Base-by-base conservation (phyloP, 805 yeast genomes). In the Ogataea nakhonphanomensis region DNA sequence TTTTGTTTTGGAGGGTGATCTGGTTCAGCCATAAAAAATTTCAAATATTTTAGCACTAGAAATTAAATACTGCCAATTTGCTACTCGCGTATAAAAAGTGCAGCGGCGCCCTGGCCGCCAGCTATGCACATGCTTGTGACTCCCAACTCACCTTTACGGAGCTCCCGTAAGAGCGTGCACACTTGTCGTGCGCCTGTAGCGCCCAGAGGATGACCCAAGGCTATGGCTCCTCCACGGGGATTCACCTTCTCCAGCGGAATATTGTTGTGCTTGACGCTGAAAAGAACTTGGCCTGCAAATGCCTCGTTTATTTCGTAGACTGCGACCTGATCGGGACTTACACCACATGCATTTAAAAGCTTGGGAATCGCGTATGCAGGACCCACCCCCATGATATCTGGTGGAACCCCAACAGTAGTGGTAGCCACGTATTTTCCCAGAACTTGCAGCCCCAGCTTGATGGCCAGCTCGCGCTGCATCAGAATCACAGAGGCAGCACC, bases 71-170 rank as follows among this genome's bases (percentile, higher is more conserved):
- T 29, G 30, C 23, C 38, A 30, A 30, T n/a, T 15, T 27, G 28
- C 60, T 72, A 88, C 70, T 91, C 98, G 56, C 75, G 83, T 31
- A 87, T 74, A 54, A 91, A 74, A 32, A 90, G 71, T 10, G 91
- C 84, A 34, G 98, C 98, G 25, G 97, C 96, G 50, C 98, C 98
- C 95, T 90, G 91, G 54, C 98, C 98, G 25, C 97, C 88, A 57
- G 98, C 98, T 50, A 91, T 81, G 71, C 98, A 91, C 98, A 91
- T 91, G 49, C 95, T 84, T 9, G 95, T 85, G 38, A 91, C 81
- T 50, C 98, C 98, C 49, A 89, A 67, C 69, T 89, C 80, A 46
- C 91, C 95, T 21, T 76, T 61, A 62, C 81, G 67, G 56, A 90
- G 74, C 69, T 88, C 91, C 55, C 90, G 75, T 61, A 91, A 65